A percentile compares a stretch with the other conserved stretches of the same genome.
These are phyloP conservation scores for Diaporthe citriasiana DNA, from an alignment of 2,329 filamentous ascomycete species.

Conservation along the genomic window DNA sequence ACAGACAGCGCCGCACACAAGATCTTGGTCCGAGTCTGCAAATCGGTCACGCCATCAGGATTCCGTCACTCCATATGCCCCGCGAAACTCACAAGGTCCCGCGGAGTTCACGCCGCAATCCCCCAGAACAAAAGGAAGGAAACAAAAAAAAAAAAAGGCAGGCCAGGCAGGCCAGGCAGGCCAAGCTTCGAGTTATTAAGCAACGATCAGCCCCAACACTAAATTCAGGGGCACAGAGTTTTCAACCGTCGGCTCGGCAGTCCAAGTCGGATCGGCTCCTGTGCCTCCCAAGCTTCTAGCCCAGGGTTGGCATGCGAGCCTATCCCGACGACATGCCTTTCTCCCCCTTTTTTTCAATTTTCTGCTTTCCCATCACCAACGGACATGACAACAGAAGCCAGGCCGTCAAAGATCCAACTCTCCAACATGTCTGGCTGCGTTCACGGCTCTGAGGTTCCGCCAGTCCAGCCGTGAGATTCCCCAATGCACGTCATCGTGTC, in stretches of 20 bases:
- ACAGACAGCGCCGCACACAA: not conserved
- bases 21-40: conserved; percentile 19
- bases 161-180: too few relatives aligned
- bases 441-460: not conserved
- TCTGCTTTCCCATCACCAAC: not conserved
- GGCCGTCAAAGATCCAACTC: rapidly evolving
- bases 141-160: too few relatives aligned
- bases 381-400: not conserved
- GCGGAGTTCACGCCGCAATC: not conserved
- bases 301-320: conserved; percentile 23
- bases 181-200: conserved; percentile 17
- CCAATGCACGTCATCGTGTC: conserved; percentile 5
- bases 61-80: not conserved
- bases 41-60: not conserved
- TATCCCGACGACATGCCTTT: conserved; percentile 27
- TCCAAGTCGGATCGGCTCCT: conserved; percentile 30
- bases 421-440: not conserved
- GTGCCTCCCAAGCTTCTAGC: conserved; percentile 4
- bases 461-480: not conserved
- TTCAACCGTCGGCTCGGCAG: conserved; percentile 32
- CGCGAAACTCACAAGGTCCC: not conserved
- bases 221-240: conserved; percentile 22
- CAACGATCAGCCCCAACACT: conserved; percentile 23
- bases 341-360: not conserved
- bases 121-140: not conserved